These are phyloP conservation scores for Hygrophorus pudorinus DNA, from an alignment of 768 basidiomycete genomes.

Conservation along the genomic window DNA sequence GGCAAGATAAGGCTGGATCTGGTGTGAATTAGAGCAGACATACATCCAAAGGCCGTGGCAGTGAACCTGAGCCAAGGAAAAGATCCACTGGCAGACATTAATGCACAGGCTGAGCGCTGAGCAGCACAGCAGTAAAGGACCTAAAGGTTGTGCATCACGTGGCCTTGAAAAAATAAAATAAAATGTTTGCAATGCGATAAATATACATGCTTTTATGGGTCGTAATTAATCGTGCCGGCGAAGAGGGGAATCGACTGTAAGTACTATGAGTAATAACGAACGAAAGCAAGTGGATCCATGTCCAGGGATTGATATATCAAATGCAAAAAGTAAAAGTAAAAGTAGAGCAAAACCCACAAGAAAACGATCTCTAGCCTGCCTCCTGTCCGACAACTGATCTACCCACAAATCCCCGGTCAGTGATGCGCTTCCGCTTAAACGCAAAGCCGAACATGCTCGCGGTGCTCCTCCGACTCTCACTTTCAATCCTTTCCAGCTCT, in stretches of 20 bases:
- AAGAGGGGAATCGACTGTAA: background rate
- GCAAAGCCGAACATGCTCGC: conserved; percentile 34
- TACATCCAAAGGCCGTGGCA: conserved; percentile 34
- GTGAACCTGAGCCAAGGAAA: conserved; percentile 54
- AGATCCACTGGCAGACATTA: conserved; percentile 10
- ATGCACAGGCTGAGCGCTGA: conserved; percentile 8
- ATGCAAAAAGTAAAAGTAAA: background rate
- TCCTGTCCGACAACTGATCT: no score
- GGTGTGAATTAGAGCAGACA: conserved; percentile 17
- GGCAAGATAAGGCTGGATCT: background rate
- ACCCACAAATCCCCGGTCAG: background rate
- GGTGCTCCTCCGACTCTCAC: conserved; percentile 42
- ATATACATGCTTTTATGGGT: background rate
- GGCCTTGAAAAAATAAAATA: no score
- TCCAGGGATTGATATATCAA: background rate
- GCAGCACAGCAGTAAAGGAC: no score
- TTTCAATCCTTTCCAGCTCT: conserved; percentile 64
- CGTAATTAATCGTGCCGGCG: no score
- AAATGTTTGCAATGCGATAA: background rate
- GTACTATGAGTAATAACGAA: background rate
- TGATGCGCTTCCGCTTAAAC: conserved; percentile 18
- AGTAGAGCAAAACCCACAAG: background rate
- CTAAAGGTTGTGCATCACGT: no score
- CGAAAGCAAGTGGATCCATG: background rate
- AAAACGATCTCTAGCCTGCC: no score